These are phyloP conservation scores for Aspergillus avenaceus DNA, from an alignment of 495 filamentous ascomycete species.

Conservation along the genomic window DNA sequence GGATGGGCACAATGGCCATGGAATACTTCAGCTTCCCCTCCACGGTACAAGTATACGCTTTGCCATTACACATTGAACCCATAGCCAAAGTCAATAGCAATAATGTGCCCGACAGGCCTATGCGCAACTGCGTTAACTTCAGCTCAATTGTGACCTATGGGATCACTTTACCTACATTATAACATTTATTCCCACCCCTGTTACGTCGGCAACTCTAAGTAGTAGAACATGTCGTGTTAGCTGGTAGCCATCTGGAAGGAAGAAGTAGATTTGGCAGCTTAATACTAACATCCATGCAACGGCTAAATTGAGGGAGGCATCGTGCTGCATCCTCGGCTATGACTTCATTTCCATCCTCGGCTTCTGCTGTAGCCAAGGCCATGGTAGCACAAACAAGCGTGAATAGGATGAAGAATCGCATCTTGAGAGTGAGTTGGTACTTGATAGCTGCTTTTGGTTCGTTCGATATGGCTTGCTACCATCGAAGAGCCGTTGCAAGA, in stretches of 20 bases:
- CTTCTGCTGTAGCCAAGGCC: not conserved
- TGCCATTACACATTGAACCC: too few relatives aligned
- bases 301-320: not conserved
- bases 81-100: not conserved
- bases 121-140: not conserved
- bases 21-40: not conserved
- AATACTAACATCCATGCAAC: not conserved
- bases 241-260: not conserved
- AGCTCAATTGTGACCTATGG: not conserved
- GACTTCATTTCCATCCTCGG: not conserved
- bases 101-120: not conserved
- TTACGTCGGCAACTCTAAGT: not conserved
- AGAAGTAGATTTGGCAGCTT: not conserved
- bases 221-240: not conserved
- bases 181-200: not conserved
- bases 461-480: not conserved
- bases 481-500: not conserved
- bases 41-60: too few relatives aligned
- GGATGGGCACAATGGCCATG: not conserved
- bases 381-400: not conserved
- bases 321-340: not conserved
- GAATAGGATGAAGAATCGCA: not conserved
- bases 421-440: not conserved
- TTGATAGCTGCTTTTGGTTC: not conserved
- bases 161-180: not conserved